Evolutionary conservation across 176 grass and related monocot genomes (phyloP), one percentile per base, ranked within the genome.

Genomic region (Luzula sylvatica): DNA sequence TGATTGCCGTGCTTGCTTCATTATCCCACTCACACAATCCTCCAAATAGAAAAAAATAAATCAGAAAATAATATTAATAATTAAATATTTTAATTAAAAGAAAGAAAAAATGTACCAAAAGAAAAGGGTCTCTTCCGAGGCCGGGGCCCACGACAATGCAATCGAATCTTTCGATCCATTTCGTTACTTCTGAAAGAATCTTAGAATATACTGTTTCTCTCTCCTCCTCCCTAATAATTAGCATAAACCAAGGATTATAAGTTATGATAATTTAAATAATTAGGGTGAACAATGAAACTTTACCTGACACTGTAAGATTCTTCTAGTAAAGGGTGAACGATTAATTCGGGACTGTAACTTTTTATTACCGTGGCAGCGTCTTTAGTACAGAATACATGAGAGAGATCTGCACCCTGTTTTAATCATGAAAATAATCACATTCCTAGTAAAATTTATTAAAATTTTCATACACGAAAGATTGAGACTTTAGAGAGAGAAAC

Each of bases 311-410:
- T 86, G 58, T 95, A 86, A 4, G 90, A 95, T 42, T 95, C 90
- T 52, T 95, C 84, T 47, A 88, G 60, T 61, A 95, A 60, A 58
- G 90, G 90, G 66, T 95, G 90, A 13, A 95, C 84, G 70, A 95
- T 95, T 26, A 95, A 58, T 58, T 95, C 90, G 32, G 90, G 90
- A 38, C 90, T 95, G 52, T 88, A 95, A 52, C 90, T 86, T 60
- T 95, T 95, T 66, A 95, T 95, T 57, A 95, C 90, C 21, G 80
- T 84, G 26, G 84, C 83, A 60, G 90, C 90, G 82, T 95, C 90
- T 76, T 82, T 86, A 6, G 84, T 88, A 70, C 90, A 95, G 52
- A 95, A 95, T 66, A 95, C 81, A 71, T 95, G 90, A 14, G 90
- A 95, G 18, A 95, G 28, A 53, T 95, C 90, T 72, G 90, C 84